These are phyloP conservation scores for Boletus sensibilis DNA, from an alignment of 768 basidiomycete species.

Conservation along the genomic window DNA sequence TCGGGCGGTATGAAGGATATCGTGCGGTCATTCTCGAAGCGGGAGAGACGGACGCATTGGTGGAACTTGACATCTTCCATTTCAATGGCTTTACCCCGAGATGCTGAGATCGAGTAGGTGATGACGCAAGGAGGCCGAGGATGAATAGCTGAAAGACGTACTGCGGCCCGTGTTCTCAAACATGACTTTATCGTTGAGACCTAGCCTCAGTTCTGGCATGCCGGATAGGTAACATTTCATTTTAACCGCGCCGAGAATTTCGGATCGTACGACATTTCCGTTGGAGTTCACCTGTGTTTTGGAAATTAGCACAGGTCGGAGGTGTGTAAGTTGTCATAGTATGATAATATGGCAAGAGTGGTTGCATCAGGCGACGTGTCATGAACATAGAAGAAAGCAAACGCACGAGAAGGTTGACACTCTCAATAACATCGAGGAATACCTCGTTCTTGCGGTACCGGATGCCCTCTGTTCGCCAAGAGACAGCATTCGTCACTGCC, in stretches of 20 bases:
- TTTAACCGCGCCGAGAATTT: constrained; percentile 97
- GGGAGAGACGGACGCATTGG: constrained; percentile 94
- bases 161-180: constrained; percentile 96
- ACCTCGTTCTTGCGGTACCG: constrained; percentile 99
- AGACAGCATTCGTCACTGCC: constrained; percentile 97
- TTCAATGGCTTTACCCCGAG: constrained; percentile 96
- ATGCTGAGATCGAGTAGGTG: not conserved
- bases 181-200: constrained; percentile 99
- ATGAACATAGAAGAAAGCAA: not conserved
- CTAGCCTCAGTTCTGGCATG: constrained; percentile 97
- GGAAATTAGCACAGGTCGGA: not conserved
- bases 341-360: not conserved
- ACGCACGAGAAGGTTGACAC: constrained; percentile 90
- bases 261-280: constrained; percentile 94
- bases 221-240: constrained; percentile 99
- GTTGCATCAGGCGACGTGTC: not conserved
- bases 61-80: constrained; percentile 99
- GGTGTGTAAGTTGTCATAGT: not conserved
- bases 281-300: constrained; percentile 83
- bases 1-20: constrained; percentile 99
- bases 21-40: constrained; percentile 98
- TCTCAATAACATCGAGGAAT: constrained; percentile 97
- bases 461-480: constrained; percentile 97
- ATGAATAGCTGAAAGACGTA: constrained; percentile 40
- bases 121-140: not conserved